Base-by-base conservation (phyloP, 129 eudicot species). In the Daucus carota region DNA sequence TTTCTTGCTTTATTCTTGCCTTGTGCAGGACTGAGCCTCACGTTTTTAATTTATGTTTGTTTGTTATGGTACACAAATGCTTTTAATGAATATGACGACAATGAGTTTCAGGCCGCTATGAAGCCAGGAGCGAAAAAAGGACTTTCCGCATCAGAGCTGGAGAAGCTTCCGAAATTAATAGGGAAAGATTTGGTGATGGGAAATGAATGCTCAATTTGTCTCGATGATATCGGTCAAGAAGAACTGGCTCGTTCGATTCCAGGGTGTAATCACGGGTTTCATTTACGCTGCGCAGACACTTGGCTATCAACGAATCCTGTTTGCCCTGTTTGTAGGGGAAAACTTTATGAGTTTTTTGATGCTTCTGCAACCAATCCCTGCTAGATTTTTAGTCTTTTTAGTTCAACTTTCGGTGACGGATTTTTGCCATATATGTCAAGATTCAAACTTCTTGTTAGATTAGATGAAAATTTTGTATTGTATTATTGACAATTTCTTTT, bases 211-310 rank as follows among this genome's bases (percentile, higher is more conserved):
- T 82, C 94, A 1, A 87, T 92, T 3, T 92, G 98, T 75, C 86
- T 92, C 83, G 98, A 92, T 3, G 98, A 86, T 38, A 86, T 92
- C 38, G 88, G 81, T 59, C 31, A 60, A 16, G 90, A 86, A 22
- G 87, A 92, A 73, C 89, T 84, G 71, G 98, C 84, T 22, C 78
- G 98, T 70, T 63, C 85, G 75, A 76, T 92, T 22, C 98, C 98
- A n/a, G 98, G 92, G 38, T 92, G 98, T 80, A 92, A 88, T 74
- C 98, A 90, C 70, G 96, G 94, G 17, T 92, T 92, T 70, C 98
- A 92, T 69, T 74, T 92, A 11, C 75, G 82, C 45, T 92, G 98
- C 83, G 98, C 89, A 28, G 96, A 90, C 72, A 80, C 96, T 7
- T 92, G 98, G 96, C 80, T 90, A 8, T 60, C 88, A 1, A 88